Conservation (phyloP, 805 yeast species). For the Metschnikowia proteae region DNA sequence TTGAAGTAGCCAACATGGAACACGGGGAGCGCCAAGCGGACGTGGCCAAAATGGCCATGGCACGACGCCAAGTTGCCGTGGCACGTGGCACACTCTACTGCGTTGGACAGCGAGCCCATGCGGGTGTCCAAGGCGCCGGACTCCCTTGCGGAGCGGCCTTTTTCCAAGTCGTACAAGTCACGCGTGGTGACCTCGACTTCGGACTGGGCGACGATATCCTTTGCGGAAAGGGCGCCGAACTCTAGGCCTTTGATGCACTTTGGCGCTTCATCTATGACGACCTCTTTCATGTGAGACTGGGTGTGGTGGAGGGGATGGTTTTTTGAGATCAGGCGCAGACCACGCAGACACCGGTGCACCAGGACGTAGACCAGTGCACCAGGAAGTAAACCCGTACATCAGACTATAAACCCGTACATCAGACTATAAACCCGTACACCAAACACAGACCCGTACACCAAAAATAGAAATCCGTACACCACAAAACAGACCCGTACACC, state of each 20-base stretch:
- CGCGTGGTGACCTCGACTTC: conserved; percentile 91
- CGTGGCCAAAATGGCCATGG: conserved; percentile 98
- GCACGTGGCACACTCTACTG: conserved; percentile 87
- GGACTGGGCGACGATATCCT: conserved; percentile 87
- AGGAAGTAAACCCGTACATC: no score
- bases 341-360: background rate
- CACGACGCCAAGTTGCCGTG: conserved; percentile 89
- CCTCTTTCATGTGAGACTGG: conserved; percentile 35
- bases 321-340: no score
- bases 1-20: conserved; percentile 98
- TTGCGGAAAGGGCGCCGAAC: conserved; percentile 89
- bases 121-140: conserved; percentile 87
- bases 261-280: conserved; percentile 77
- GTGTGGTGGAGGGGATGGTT: no score
- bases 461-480: no score
- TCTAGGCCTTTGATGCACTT: conserved; percentile 86
- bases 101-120: conserved; percentile 91
- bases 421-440: no score
- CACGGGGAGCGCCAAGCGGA: conserved; percentile 88
- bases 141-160: conserved; percentile 76
- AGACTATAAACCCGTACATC: no score
- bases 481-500: no score
- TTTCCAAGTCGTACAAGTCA: conserved; percentile 86
- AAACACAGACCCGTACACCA: no score
- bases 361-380: no score